A percentile compares a stretch with the other conserved stretches of the same genome.
These are phyloP conservation scores for Cairneyella variabilis DNA, from an alignment of 495 filamentous ascomycete species.

Conservation along the genomic window DNA sequence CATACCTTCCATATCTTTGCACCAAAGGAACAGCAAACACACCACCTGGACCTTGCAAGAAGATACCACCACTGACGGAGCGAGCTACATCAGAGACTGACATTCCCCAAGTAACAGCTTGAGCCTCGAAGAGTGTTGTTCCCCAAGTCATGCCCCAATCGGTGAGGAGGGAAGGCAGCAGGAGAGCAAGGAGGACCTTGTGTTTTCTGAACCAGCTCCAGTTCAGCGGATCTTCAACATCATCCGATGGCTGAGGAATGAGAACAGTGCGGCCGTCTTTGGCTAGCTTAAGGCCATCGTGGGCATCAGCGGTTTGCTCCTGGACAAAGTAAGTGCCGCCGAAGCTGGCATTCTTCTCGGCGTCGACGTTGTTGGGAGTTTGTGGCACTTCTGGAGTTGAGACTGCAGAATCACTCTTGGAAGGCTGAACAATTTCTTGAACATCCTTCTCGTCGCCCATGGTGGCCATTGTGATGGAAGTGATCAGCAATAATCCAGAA, in stretches of 20 bases:
- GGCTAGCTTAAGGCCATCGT: no score
- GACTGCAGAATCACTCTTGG: background rate
- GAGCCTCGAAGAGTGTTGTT: constrained; percentile 42
- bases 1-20: constrained; percentile 44
- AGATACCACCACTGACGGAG: constrained; percentile 46
- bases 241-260: constrained; percentile 17
- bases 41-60: constrained; percentile 50
- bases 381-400: constrained; percentile 1
- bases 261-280: constrained; percentile 15
- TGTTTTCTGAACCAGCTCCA: constrained; percentile 16
- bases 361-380: background rate
- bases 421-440: no score
- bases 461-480: no score
- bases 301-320: no score
- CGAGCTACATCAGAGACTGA: constrained; percentile 36
- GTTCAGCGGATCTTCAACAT: constrained; percentile 14
- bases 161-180: constrained; percentile 23
- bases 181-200: constrained; percentile 8
- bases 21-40: constrained; percentile 48
- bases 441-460: no score
- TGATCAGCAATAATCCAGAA: no score
- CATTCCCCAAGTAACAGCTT: constrained; percentile 46
- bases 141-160: constrained; percentile 48
- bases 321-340: constrained; percentile 8
- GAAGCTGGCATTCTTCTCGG: background rate